phyloP scores from a whole-genome alignment of 805 yeast species.

The Candida boleticola region DNA sequence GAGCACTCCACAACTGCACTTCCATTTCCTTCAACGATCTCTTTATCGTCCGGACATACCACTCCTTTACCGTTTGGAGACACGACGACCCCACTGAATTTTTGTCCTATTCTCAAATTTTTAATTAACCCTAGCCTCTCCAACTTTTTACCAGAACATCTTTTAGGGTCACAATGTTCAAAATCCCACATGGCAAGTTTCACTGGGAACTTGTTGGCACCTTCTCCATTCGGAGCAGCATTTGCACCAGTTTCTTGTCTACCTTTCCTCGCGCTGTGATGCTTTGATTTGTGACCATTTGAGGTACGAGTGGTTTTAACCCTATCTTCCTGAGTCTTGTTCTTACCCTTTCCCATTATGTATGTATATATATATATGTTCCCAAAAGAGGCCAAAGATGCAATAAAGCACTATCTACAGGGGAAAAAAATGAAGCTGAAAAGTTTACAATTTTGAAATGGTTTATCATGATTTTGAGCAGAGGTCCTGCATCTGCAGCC shows the following conservation, averaged over 20 bases:
- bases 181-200: slow-evolving; percentile 99
- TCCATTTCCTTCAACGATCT: slow-evolving; percentile 74
- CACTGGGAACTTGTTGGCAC: slow-evolving; percentile 57
- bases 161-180: slow-evolving; percentile 96
- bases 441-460: no score
- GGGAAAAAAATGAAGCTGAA: no score
- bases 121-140: slow-evolving; percentile 84
- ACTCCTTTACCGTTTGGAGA: slow-evolving; percentile 90
- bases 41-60: slow-evolving; percentile 84
- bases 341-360: slow-evolving; percentile 56
- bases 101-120: slow-evolving; percentile 84
- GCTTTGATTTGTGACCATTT: slow-evolving; percentile 57
- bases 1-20: slow-evolving; percentile 99
- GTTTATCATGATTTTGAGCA: not conserved
- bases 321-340: slow-evolving; percentile 45
- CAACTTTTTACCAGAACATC: slow-evolving; percentile 93
- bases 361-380: no score
- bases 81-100: slow-evolving; percentile 85
- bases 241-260: slow-evolving; percentile 31
- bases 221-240: slow-evolving; percentile 14
- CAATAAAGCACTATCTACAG: no score
- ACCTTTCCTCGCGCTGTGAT: slow-evolving; percentile 44
- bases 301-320: slow-evolving; percentile 38
- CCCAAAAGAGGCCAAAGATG: no score
- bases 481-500: not conserved